Base-by-base conservation (phyloP, 163 green algal species). In the Chlorella variabilis region DNA sequence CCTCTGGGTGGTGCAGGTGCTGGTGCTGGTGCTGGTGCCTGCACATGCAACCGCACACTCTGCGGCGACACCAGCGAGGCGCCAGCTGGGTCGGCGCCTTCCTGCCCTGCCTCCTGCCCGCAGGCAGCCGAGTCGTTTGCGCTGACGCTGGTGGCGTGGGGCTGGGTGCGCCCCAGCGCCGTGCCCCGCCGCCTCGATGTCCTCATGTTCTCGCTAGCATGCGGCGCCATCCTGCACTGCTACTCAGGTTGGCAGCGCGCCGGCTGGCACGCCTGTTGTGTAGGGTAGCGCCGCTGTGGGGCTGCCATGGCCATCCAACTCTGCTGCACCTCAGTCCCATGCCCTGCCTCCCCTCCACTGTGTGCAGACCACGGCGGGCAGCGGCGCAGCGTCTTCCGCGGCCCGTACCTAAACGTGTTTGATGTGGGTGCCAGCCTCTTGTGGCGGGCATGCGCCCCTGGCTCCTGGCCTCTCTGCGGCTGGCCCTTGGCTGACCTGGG, bases 221-320 rank as follows among this genome's bases (percentile, higher is more conserved):
- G 89, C 29, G 95, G 89, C 5, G 88, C 90, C 81, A 98, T 99
- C 89, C 94, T 94, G 88, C 94, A 98, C 89, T 98, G 95, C 90
- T 98, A 98, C 88, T 73, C 59, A 63, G 45, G 45, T 54, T 23
- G 45, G 45, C 15, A n/a, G n/a, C n/a, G n/a, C n/a, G n/a, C n/a
- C n/a, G n/a, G n/a, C n/a, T n/a, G n/a, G n/a, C n/a, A n/a, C n/a
- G n/a, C n/a, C n/a, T n/a, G n/a, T n/a, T n/a, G n/a, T n/a, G n/a
- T n/a, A n/a, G n/a, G n/a, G n/a, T n/a, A n/a, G n/a, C n/a, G n/a
- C n/a, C n/a, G n/a, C n/a, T n/a, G n/a, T n/a, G n/a, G n/a, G n/a
- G n/a, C n/a, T n/a, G n/a, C n/a, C n/a, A n/a, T n/a, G n/a, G n/a
- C n/a, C n/a, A n/a, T n/a, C n/a, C n/a, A n/a, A n/a, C n/a, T n/a